Conservation (phyloP, 768 basidiomycete genomes). For the Chiua virens region DNA sequence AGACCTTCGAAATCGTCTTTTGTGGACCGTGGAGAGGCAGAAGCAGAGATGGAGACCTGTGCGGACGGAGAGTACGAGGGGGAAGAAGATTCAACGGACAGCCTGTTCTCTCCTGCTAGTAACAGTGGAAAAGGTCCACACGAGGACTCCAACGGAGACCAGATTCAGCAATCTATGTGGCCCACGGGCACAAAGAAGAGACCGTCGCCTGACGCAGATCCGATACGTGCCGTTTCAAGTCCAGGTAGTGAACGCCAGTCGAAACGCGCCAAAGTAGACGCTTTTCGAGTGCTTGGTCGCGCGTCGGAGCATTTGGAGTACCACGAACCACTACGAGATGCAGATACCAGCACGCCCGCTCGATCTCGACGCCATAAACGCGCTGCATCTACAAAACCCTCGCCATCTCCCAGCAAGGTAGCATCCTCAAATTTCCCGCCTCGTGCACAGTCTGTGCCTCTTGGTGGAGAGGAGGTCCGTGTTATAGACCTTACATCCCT, state of each 20-base stretch:
- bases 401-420: conserved; percentile 13
- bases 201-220: conserved; percentile 27
- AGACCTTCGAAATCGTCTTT: not conserved
- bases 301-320: conserved; percentile 15
- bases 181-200: conserved; percentile 28
- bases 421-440: conserved; percentile 10
- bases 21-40: not conserved
- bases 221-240: conserved; percentile 9
- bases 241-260: conserved; percentile 14
- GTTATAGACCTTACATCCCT: conserved; percentile 23
- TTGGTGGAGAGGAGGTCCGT: conserved; percentile 10
- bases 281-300: conserved; percentile 12
- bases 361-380: conserved; percentile 9
- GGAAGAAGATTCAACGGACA: conserved; percentile 35
- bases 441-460: conserved; percentile 33
- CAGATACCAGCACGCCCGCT: conserved; percentile 5
- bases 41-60: not conserved
- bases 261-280: conserved; percentile 29
- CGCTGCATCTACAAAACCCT: conserved; percentile 24
- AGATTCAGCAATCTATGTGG: not conserved
- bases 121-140: not conserved
- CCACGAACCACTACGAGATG: conserved; percentile 21
- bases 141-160: not conserved
- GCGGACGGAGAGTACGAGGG: not conserved
- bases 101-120: conserved; percentile 32